Evolutionary conservation across 163 green algal genomes (phyloP), one percentile per base, ranked within the genome.

Genomic region (Prototheca wickerhamii): DNA sequence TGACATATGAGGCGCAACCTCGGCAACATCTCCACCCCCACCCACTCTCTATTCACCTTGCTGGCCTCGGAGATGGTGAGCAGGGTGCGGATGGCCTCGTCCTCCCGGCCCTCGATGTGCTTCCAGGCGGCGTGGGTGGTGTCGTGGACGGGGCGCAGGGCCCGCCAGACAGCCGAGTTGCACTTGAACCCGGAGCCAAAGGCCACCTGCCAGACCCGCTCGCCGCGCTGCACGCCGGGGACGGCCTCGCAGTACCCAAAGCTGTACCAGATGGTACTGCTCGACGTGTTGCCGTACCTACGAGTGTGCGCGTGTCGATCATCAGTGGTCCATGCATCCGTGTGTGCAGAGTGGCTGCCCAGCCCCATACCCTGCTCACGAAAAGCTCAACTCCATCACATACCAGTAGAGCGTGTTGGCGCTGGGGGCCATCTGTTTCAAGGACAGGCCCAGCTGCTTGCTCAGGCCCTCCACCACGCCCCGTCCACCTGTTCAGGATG

Each of bases 171-270:
- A 12, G 81, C 84, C 56, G 76, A 88, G 77, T 95, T 95, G 78
- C 84, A 91, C 80, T 96, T 95, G 83, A 96, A 96, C 44, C 89
- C 89, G 43, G 64, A 84, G 60, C 89, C 89, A 78, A 95, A 95
- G 28, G 79, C 85, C 25, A 69, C 53, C 78, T 95, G 87, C 89
- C 89, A 96, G 26, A 96, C 74, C 28, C 78, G 40, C 65, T 96
- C 87, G 23, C 87, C 89, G 6, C 68, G 65, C 20, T 72, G 66
- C 34, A 96, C 82, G 23, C 84, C 78, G 26, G 74, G 65, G 34
- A 75, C 52, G 43, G 72, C 75, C 74, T 96, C 89, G 8, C 87
- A 79, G 71, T 86, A 91, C 2, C 75, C 75, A 30, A 96, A 69
- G 52, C 56, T 69, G 64, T 84, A 84, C 76, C 76, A 83, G 8